Conservation (phyloP, 2,329 filamentous ascomycete genomes). For the Alternaria ethzedia region DNA sequence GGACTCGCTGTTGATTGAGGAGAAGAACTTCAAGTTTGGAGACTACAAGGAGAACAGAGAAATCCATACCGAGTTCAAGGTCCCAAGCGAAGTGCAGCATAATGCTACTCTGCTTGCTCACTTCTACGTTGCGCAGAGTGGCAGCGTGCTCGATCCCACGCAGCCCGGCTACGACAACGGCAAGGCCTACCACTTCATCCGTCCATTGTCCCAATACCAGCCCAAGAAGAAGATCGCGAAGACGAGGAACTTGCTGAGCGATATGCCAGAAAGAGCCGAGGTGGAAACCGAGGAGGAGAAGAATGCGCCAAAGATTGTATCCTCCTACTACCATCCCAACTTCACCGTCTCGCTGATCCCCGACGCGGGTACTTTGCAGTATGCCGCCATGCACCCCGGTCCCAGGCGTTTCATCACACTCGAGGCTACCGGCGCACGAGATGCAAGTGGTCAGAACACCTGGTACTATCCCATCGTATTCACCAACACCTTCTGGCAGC, state of each 20-base stretch:
- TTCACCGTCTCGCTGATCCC: conserved; percentile 88
- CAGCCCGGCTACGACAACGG: conserved; percentile 73
- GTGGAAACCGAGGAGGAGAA: conserved; percentile 59
- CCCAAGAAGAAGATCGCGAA: conserved; percentile 89
- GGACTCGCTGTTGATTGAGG: conserved; percentile 76
- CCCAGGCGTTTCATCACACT: conserved; percentile 78
- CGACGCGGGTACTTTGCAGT: conserved; percentile 73
- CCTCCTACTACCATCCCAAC: conserved; percentile 94
- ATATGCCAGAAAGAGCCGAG: conserved; percentile 54
- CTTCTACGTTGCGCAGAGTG: conserved; percentile 83
- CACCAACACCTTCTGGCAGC: conserved; percentile 96
- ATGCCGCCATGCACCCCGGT: conserved; percentile 72
- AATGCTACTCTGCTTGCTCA: conserved; percentile 96
- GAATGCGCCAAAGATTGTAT: conserved; percentile 70
- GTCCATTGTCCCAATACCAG: conserved; percentile 87
- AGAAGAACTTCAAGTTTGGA: conserved; percentile 79
- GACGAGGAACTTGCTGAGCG: conserved; percentile 79
- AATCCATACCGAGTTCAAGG: conserved; percentile 75
- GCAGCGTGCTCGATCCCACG: conserved; percentile 77
- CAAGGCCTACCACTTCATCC: conserved; percentile 81
- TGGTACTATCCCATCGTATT: conserved; percentile 95
- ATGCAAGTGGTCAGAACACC: conserved; percentile 82
- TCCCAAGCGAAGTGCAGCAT: conserved; percentile 81
- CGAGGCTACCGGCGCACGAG: conserved; percentile 80
- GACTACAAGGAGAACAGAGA: conserved; percentile 80